Evolutionary conservation across 202 grass and related monocot species (phyloP).

Genomic region (Digitaria exilis): DNA sequence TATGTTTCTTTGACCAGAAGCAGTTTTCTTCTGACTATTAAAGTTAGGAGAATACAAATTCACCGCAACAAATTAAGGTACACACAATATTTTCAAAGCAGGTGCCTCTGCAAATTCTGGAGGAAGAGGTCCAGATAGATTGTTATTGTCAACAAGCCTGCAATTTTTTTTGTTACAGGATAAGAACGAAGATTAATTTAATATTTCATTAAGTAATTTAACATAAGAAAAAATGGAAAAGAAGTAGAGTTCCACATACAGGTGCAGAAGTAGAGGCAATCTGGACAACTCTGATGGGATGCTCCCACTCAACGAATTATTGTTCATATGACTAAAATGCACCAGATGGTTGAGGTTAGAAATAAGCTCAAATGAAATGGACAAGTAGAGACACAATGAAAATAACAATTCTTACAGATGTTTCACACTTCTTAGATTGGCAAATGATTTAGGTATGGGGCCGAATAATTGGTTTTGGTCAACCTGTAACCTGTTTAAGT

Average conservation of each 20-base stretch:
- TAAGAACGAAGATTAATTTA: constrained; percentile 12
- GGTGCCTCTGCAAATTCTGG: constrained; percentile 59
- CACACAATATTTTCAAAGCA: constrained; percentile 84
- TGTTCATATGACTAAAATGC: constrained; percentile 93
- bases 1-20: constrained; percentile 10
- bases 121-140: constrained; percentile 91
- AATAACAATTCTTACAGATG: constrained; percentile 77
- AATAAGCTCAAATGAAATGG: constrained; percentile 26
- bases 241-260: constrained; percentile 69
- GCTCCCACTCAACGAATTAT: constrained; percentile 91
- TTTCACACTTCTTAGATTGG: constrained; percentile 69
- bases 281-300: constrained; percentile 76
- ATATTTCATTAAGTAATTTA: constrained; percentile 6
- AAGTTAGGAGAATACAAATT: constrained; percentile 46
- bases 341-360: constrained; percentile 35
- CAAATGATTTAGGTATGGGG: constrained; percentile 85
- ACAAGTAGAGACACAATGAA: constrained; percentile 15
- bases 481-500: constrained; percentile 83
- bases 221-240: constrained; percentile 30
- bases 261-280: constrained; percentile 71
- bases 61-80: not conserved
- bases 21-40: constrained; percentile 26
- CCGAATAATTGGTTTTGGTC: constrained; percentile 83
- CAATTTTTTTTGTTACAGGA: constrained; percentile 33
- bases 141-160: constrained; percentile 96